Conservation (phyloP, 192 early-diverging fungal species). For the Jimgerdemannia flammicorona region DNA sequence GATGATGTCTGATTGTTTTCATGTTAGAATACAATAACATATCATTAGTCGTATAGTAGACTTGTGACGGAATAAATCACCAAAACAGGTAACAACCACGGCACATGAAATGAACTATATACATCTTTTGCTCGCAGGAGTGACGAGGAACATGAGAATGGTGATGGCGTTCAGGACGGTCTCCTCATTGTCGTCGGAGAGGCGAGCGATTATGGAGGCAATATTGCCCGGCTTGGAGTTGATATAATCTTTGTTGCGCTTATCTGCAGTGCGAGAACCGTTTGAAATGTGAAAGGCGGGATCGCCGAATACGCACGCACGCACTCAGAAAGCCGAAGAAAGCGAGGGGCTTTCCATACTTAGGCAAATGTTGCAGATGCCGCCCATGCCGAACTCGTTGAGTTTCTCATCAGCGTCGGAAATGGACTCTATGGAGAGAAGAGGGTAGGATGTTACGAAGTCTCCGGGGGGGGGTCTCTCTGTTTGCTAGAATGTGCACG, state of each 20-base stretch:
- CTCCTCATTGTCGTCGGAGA: background rate
- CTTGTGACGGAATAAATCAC: background rate
- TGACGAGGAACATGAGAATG: background rate
- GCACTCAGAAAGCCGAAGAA: too few relatives aligned
- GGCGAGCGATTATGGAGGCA: background rate
- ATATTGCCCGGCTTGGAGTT: background rate
- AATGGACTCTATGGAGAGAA: conserved; percentile 1
- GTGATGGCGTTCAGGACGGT: background rate
- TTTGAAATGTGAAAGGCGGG: background rate
- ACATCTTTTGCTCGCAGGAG: background rate
- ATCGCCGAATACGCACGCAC: background rate
- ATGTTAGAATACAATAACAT: too few relatives aligned
- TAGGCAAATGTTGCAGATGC: conserved; percentile 25
- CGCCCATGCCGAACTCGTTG: conserved; percentile 22
- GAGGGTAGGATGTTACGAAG: too few relatives aligned
- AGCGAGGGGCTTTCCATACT: background rate
- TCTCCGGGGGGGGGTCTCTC: too few relatives aligned
- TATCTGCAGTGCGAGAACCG: background rate
- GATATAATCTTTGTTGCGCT: background rate
- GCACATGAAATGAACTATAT: background rate
- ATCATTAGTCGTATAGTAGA: background rate
- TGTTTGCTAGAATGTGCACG: too few relatives aligned
- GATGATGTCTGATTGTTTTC: background rate
- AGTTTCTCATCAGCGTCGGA: conserved; percentile 4
- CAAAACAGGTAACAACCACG: background rate